These are phyloP conservation scores for Acanthamoeba sp. DNA, from an alignment of 208 protist genomes.

Conservation along the genomic window DNA sequence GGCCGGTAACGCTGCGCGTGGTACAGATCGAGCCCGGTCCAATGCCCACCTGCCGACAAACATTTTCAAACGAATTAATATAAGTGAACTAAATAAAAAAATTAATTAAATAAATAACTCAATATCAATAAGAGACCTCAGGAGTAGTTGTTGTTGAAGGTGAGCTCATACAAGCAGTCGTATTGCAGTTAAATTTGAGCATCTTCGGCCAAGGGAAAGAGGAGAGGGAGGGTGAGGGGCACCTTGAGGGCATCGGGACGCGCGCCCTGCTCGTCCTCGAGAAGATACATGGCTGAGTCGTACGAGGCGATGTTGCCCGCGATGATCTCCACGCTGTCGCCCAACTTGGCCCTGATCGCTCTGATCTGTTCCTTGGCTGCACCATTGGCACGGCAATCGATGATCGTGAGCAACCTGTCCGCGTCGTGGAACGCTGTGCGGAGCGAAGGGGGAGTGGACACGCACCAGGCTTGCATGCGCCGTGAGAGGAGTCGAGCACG, in stretches of 20 bases:
- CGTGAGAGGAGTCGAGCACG: slow-evolving; percentile 93
- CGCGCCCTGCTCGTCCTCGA: slow-evolving; percentile 54
- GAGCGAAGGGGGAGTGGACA: neutral
- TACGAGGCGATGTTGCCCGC: slow-evolving; percentile 97
- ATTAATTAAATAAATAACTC: neutral
- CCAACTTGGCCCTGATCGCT: slow-evolving; percentile 24
- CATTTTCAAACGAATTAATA: slow-evolving; percentile 88
- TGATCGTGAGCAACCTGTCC: slow-evolving; percentile 34
- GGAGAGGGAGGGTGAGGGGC: neutral
- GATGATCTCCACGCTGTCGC: slow-evolving; percentile 86
- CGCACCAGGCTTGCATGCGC: slow-evolving; percentile 72
- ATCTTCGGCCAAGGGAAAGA: neutral
- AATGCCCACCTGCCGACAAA: slow-evolving; percentile 98
- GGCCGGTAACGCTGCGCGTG: slow-evolving; percentile 80
- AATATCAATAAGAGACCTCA: neutral
- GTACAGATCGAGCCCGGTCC: slow-evolving; percentile 97
- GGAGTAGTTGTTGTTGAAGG: neutral
- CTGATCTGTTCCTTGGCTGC: slow-evolving; percentile 38
- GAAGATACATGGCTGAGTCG: slow-evolving; percentile 92
- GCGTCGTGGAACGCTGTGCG: neutral
- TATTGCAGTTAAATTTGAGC: neutral
- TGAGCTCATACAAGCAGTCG: neutral
- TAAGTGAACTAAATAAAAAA: neutral
- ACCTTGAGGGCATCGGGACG: slow-evolving; percentile 64
- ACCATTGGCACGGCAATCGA: neutral